These are phyloP conservation scores for Didymella pomorum DNA, from an alignment of 2,329 filamentous ascomycete genomes.

Conservation along the genomic window DNA sequence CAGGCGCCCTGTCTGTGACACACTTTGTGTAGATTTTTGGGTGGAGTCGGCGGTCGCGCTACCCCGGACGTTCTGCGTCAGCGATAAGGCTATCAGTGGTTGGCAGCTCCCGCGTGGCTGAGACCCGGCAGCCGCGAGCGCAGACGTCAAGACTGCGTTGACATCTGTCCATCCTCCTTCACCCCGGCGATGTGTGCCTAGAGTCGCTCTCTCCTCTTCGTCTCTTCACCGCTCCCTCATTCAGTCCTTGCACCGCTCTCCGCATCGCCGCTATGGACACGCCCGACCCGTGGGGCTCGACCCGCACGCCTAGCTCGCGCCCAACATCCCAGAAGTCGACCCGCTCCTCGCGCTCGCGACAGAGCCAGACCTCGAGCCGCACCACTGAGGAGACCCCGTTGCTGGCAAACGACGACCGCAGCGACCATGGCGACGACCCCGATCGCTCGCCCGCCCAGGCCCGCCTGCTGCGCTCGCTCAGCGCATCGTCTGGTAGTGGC, in stretches of 20 bases:
- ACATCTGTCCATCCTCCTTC: no score
- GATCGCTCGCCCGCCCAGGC: conserved; percentile 44
- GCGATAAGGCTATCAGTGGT: conserved; percentile 7
- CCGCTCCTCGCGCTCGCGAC: conserved; percentile 44
- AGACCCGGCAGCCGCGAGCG: neutral
- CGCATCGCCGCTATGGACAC: conserved; percentile 39
- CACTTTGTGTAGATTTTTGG: conserved; percentile 25
- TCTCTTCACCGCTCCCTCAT: no score
- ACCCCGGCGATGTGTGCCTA: neutral
- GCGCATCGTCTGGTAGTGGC: conserved; percentile 35
- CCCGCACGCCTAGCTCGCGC: conserved; percentile 48
- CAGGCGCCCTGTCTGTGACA: conserved; percentile 14
- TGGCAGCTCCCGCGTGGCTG: conserved; percentile 8
- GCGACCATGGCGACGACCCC: conserved; percentile 32
- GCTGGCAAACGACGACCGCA: conserved; percentile 40
- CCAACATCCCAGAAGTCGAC: conserved; percentile 49
- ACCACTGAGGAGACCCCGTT: conserved; percentile 54
- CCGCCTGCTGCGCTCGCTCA: conserved; percentile 49
- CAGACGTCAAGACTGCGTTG: conserved; percentile 16
- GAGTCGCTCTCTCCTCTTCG: neutral
- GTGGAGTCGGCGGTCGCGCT: conserved; percentile 18
- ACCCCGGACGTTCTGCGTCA: conserved; percentile 1
- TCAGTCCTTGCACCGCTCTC: neutral
- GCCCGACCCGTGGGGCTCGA: conserved; percentile 49
- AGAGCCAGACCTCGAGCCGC: conserved; percentile 41